phyloP scores from a whole-genome alignment of 495 filamentous ascomycete genomes.

The Lasiosphaeriaceae sp. region DNA sequence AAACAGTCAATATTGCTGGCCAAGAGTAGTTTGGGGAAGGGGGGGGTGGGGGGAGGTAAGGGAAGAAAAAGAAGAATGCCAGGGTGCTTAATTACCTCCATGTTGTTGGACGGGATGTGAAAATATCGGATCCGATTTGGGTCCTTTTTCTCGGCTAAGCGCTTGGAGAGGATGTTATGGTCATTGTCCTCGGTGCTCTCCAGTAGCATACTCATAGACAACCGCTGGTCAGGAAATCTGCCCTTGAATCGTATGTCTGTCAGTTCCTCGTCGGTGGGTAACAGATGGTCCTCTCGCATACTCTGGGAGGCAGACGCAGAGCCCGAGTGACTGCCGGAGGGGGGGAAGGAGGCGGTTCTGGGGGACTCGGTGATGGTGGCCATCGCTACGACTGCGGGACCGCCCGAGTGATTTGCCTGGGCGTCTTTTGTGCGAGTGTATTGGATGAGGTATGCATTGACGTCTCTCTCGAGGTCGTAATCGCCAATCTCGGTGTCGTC shows the following conservation, averaged over 20 bases:
- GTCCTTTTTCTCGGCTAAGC: not conserved
- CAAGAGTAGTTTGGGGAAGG: no score
- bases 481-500: not conserved
- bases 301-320: slow-evolving; percentile 4
- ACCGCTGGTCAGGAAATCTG: slow-evolving; percentile 17
- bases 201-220: slow-evolving; percentile 10
- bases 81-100: no score
- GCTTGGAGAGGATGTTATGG: slow-evolving; percentile 1
- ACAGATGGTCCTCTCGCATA: not conserved
- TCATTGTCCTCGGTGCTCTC: not conserved
- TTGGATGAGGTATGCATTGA: slow-evolving; percentile 22
- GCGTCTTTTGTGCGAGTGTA: slow-evolving; percentile 6
- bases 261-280: slow-evolving; percentile 9
- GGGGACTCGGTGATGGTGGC: no score
- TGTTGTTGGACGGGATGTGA: slow-evolving; percentile 21
- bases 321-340: no score
- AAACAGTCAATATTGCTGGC: slow-evolving; percentile 3
- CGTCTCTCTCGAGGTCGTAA: slow-evolving; percentile 15
- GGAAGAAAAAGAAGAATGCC: no score
- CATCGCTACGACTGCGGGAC: no score
- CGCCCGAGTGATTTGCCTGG: not conserved
- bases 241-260: slow-evolving; percentile 15
- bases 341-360: no score
- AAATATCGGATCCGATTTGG: slow-evolving; percentile 13
- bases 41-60: no score